A percentile compares a stretch with the other conserved stretches of the same genome.
Evolutionary conservation across 1,284 basidiomycete genomes (phyloP).

Genomic region (Boletus sp.): DNA sequence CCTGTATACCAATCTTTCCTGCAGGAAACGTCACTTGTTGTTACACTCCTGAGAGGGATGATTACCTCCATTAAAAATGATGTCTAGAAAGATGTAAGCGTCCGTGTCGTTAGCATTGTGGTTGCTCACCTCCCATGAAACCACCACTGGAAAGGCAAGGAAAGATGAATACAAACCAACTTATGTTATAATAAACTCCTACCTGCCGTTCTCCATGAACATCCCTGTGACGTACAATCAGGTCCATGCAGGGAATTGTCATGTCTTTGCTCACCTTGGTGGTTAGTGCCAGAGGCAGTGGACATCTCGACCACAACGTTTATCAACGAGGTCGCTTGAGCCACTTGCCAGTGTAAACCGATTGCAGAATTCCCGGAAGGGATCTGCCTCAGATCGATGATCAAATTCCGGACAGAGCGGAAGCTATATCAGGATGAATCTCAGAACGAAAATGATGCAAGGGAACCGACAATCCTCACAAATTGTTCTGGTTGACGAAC

Average conservation of each 20-base stretch:
- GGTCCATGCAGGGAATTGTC: not conserved
- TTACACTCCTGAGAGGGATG: not conserved
- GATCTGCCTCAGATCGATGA: slow-evolving; percentile 53
- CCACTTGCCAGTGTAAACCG: slow-evolving; percentile 78
- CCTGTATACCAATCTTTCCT: slow-evolving; percentile 48
- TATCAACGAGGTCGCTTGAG: slow-evolving; percentile 75
- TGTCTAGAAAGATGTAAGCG: slow-evolving; percentile 39
- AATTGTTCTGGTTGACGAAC: slow-evolving; percentile 57
- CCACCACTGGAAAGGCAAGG: slow-evolving; percentile 47
- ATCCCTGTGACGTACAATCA: slow-evolving; percentile 32
- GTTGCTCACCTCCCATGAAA: slow-evolving; percentile 52
- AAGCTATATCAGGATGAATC: slow-evolving; percentile 31
- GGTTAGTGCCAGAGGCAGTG: slow-evolving; percentile 45
- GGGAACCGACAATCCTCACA: slow-evolving; percentile 29
- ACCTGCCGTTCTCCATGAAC: slow-evolving; percentile 67
- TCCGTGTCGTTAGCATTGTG: not conserved
- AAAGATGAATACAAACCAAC: not conserved
- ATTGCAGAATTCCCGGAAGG: slow-evolving; percentile 55
- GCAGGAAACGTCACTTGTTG: not conserved
- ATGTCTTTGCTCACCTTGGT: slow-evolving; percentile 43
- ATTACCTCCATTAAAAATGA: slow-evolving; percentile 53
- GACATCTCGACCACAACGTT: slow-evolving; percentile 56
- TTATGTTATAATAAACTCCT: slow-evolving; percentile 44
- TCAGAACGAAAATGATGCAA: slow-evolving; percentile 1
- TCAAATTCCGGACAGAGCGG: slow-evolving; percentile 51